Percentiles rank a stretch among this genome's conserved stretches.
phyloP scores from a whole-genome alignment of 2,329 filamentous ascomycete species.

The Pestalotiopsis sp. region DNA sequence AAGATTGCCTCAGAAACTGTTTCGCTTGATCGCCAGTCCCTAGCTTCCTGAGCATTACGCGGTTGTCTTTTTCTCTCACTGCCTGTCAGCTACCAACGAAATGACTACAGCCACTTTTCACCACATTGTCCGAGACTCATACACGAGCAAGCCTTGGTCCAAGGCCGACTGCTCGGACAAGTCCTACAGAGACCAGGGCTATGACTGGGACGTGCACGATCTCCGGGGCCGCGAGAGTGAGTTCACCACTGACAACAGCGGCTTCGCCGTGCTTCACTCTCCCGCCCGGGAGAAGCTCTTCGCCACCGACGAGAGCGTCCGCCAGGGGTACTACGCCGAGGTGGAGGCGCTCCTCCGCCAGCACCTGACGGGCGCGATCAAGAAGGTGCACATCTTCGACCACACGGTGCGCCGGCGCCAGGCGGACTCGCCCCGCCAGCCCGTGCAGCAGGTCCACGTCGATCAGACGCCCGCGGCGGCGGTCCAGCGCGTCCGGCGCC shows the following conservation, averaged over 20 bases:
- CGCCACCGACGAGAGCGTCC: conserved; percentile 56
- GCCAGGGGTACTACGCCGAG: conserved; percentile 62
- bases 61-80: background rate
- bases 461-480: conserved; percentile 71
- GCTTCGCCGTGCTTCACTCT: conserved; percentile 58
- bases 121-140: conserved; percentile 59
- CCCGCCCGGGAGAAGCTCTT: conserved; percentile 59
- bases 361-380: conserved; percentile 39
- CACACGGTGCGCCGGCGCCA: conserved; percentile 67
- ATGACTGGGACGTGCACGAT: conserved; percentile 54
- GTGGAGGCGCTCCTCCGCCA: conserved; percentile 60
- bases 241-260: conserved; percentile 60
- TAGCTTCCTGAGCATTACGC: no score
- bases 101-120: conserved; percentile 63
- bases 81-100: conserved; percentile 23
- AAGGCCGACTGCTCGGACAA: conserved; percentile 66
- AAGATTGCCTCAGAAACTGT: no score
- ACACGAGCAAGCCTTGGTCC: conserved; percentile 59
- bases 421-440: conserved; percentile 59
- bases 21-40: no score
- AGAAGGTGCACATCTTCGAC: conserved; percentile 71
- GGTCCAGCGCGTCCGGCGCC: conserved; percentile 62
- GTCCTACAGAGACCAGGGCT: conserved; percentile 53
- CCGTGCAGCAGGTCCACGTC: conserved; percentile 72
- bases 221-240: conserved; percentile 51